Evolutionary conservation across 176 grass and related monocot species (phyloP).

Genomic region (sorghum (Sorghum bicolor)): DNA sequence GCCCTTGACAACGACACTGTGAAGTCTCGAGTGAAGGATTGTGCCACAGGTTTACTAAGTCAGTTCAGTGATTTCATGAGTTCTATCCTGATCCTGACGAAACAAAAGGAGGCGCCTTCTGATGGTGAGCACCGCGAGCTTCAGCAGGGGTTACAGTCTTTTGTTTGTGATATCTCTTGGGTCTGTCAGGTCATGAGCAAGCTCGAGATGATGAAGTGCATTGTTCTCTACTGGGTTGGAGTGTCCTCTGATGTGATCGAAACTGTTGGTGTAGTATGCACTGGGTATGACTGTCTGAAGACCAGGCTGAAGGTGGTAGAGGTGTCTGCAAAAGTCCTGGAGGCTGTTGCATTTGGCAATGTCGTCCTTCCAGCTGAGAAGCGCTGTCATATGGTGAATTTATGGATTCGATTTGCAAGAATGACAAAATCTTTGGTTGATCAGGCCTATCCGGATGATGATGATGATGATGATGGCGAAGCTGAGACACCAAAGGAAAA

Average conservation of each 20-base stretch:
- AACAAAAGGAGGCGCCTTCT: background rate
- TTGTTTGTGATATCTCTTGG: conserved; percentile 74
- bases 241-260: conserved; percentile 38
- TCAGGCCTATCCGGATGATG: conserved; percentile 3
- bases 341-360: conserved; percentile 65
- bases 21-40: conserved; percentile 57
- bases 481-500: conserved; percentile 19
- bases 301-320: conserved; percentile 65
- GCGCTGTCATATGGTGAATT: conserved; percentile 45
- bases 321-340: conserved; percentile 67
- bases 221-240: conserved; percentile 63
- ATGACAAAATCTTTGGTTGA: conserved; percentile 36
- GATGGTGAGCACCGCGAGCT: background rate
- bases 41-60: conserved; percentile 36
- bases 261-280: background rate
- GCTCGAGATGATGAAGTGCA: conserved; percentile 82
- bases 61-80: conserved; percentile 46
- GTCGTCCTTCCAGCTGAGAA: conserved; percentile 48
- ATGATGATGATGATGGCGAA: conserved; percentile 3
- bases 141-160: conserved; percentile 33
- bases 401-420: conserved; percentile 62
- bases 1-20: conserved; percentile 41
- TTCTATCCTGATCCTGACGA: conserved; percentile 22
- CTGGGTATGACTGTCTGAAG: conserved; percentile 19
- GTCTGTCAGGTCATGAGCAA: conserved; percentile 72